phyloP scores from a whole-genome alignment of 2,329 filamentous ascomycete genomes.

The Apiospora hydei region DNA sequence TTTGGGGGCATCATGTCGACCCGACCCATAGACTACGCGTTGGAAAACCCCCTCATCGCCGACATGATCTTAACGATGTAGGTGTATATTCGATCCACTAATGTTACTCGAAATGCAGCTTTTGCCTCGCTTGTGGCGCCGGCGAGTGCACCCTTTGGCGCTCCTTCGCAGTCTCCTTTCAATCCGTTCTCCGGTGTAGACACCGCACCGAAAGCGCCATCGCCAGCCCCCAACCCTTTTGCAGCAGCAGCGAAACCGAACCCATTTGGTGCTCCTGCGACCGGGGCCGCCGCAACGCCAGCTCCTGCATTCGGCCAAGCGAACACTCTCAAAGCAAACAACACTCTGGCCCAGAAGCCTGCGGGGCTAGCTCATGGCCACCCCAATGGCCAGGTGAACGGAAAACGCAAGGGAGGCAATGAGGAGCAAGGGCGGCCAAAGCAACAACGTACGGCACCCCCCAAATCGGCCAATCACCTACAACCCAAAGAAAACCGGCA shows the following conservation, averaged over 20 bases:
- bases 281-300: background rate
- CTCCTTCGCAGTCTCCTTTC: constrained; percentile 23
- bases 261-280: constrained; percentile 19
- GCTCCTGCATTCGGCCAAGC: background rate
- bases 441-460: constrained; percentile 27
- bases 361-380: background rate
- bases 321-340: background rate
- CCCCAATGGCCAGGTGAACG: constrained; percentile 26
- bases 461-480: constrained; percentile 26
- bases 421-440: constrained; percentile 30
- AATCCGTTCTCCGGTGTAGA: constrained; percentile 26
- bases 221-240: constrained; percentile 6
- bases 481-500: constrained; percentile 13
- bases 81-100: constrained; percentile 23
- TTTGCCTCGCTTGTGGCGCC: constrained; percentile 24
- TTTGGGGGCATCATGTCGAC: background rate
- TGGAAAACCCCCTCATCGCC: background rate
- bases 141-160: constrained; percentile 19
- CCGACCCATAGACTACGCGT: background rate
- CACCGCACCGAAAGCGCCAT: background rate
- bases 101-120: constrained; percentile 25
- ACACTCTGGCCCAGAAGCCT: constrained; percentile 7
- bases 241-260: background rate
- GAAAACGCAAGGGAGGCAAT: constrained; percentile 33
- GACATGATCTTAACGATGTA: background rate